A percentile compares a stretch with the other conserved stretches of the same genome.
phyloP scores from a whole-genome alignment of 83 land plant species.

The Thuja plicata region DNA sequence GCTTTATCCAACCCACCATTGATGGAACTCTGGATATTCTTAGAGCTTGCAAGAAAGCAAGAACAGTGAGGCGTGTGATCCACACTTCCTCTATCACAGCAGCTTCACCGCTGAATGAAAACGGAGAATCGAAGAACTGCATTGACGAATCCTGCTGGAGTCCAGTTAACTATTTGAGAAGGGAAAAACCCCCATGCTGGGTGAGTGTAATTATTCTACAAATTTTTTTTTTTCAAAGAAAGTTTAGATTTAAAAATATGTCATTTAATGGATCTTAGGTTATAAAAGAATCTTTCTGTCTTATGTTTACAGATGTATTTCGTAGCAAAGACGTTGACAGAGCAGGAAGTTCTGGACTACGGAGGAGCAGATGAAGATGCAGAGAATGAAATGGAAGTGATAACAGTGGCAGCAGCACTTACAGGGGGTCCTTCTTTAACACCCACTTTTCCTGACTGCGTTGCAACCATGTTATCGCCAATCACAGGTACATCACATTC shows the following conservation, averaged over 20 bases:
- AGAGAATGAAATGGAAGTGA: neutral
- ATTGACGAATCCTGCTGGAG: slow-evolving; percentile 55
- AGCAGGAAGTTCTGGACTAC: neutral
- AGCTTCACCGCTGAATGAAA: slow-evolving; percentile 27
- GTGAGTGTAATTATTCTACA: slow-evolving; percentile 7
- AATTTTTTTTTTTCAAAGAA: too few relatives aligned
- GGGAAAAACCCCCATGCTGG: slow-evolving; percentile 35
- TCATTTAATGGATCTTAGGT: too few relatives aligned
- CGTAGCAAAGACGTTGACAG: neutral
- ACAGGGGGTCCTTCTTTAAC: slow-evolving; percentile 31
- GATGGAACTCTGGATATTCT: slow-evolving; percentile 44
- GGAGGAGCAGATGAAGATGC: neutral
- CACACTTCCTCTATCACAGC: slow-evolving; percentile 54
- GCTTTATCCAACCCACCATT: slow-evolving; percentile 31
- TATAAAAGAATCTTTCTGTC: neutral
- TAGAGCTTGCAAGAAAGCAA: slow-evolving; percentile 35
- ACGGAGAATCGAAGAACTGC: slow-evolving; percentile 22
- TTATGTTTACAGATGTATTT: neutral
- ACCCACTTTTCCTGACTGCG: slow-evolving; percentile 23
- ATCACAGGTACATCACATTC: slow-evolving; percentile 22
- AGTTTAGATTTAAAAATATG: neutral
- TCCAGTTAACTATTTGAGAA: slow-evolving; percentile 20
- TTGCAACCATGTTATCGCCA: slow-evolving; percentile 15
- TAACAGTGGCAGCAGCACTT: slow-evolving; percentile 17
- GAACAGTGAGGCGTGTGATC: slow-evolving; percentile 38